A percentile compares a stretch with the other conserved stretches of the same genome.
These are phyloP conservation scores for Penicillium ochrochloron DNA, from an alignment of 495 filamentous ascomycete species.

Conservation along the genomic window DNA sequence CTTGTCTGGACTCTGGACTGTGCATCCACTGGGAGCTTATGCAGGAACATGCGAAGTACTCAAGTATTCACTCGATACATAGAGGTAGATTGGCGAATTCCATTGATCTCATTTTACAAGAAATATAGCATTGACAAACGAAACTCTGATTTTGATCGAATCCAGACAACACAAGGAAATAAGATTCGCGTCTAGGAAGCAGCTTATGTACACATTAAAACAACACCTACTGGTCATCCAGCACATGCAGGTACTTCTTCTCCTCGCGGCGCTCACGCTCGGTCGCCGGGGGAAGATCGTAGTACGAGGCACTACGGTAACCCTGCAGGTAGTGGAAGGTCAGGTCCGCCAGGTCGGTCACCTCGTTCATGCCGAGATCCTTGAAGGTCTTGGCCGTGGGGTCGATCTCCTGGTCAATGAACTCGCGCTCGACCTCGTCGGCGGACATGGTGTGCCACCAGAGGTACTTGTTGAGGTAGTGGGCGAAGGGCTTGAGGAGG, in stretches of 20 bases:
- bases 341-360: slow-evolving; percentile 76
- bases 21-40: slow-evolving; percentile 2
- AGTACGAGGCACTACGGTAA: slow-evolving; percentile 81
- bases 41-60: not conserved
- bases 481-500: slow-evolving; percentile 71
- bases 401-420: slow-evolving; percentile 93
- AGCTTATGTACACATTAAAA: slow-evolving; percentile 52
- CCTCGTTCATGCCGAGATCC: slow-evolving; percentile 81
- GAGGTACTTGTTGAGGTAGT: slow-evolving; percentile 72
- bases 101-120: not conserved
- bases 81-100: not conserved
- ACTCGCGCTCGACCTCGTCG: slow-evolving; percentile 93
- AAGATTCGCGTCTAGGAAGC: slow-evolving; percentile 39
- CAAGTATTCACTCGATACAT: not conserved
- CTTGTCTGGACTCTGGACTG: slow-evolving; percentile 12
- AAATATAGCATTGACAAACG: slow-evolving; percentile 5
- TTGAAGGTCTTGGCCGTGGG: slow-evolving; percentile 90
- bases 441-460: slow-evolving; percentile 87
- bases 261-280: slow-evolving; percentile 94
- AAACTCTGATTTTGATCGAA: slow-evolving; percentile 9
- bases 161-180: slow-evolving; percentile 41
- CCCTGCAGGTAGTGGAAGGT: slow-evolving; percentile 92
- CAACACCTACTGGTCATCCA: slow-evolving; percentile 77
- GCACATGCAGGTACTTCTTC: slow-evolving; percentile 93
- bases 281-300: slow-evolving; percentile 90